Evolutionary conservation across 1,139 yeast species (phyloP).

Genomic region (Geotrichum candidum): DNA sequence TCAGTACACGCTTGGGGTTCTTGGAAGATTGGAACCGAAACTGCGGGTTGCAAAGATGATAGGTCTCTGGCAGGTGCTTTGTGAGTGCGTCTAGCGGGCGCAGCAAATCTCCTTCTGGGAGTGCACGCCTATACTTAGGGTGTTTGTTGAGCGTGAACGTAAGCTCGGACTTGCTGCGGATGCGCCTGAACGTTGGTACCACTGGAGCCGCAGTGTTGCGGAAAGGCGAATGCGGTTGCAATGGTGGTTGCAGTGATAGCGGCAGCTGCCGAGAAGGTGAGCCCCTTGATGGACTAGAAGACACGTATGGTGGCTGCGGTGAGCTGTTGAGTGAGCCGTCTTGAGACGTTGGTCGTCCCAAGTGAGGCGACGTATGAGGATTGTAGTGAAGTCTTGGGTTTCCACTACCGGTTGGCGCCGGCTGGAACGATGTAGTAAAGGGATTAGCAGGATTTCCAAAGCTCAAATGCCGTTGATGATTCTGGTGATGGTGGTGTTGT

Average conservation of each 20-base stretch:
- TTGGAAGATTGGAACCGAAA: slow-evolving; percentile 77
- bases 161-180: slow-evolving; percentile 48
- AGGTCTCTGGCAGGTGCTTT: slow-evolving; percentile 68
- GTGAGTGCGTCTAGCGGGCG: slow-evolving; percentile 73
- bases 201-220: neutral
- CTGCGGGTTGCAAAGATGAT: slow-evolving; percentile 79
- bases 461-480: slow-evolving; percentile 12
- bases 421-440: neutral
- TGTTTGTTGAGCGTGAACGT: slow-evolving; percentile 55
- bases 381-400: slow-evolving; percentile 2
- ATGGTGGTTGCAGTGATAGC: neutral
- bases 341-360: slow-evolving; percentile 2
- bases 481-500: slow-evolving; percentile 13
- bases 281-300: neutral
- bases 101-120: slow-evolving; percentile 67
- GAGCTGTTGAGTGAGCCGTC: neutral
- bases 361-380: slow-evolving; percentile 6
- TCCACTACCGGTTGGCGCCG: neutral
- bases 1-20: slow-evolving; percentile 84
- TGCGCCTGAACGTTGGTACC: slow-evolving; percentile 42
- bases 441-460: slow-evolving; percentile 4
- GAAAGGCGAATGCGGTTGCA: neutral
- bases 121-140: slow-evolving; percentile 76
- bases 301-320: neutral
- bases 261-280: neutral